Evolutionary conservation across 1,284 basidiomycete species (phyloP).

Genomic region (Exobasidium cylindrosporum): DNA sequence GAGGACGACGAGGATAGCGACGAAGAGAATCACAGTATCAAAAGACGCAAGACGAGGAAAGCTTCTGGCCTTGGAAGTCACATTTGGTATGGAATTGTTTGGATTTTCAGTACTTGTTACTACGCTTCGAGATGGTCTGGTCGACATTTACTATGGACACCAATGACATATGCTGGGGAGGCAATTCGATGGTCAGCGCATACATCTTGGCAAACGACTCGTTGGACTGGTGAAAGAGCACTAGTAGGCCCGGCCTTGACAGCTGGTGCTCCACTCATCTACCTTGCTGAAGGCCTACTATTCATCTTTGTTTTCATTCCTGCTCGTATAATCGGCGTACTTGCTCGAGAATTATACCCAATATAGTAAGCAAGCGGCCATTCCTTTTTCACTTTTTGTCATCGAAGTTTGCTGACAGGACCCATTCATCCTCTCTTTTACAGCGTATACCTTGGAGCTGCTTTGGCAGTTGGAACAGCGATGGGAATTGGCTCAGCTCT

Average conservation of each 20-base stretch:
- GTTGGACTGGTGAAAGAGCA: slow-evolving; percentile 11
- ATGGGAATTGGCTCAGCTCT: slow-evolving; percentile 11
- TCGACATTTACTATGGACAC: slow-evolving; percentile 2
- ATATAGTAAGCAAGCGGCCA: background rate
- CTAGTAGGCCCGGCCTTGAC: slow-evolving; percentile 4
- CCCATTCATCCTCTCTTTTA: background rate
- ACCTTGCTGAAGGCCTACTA: slow-evolving; percentile 3
- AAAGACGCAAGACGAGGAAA: background rate
- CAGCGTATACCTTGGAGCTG: slow-evolving; percentile 7
- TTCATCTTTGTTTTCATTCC: slow-evolving; percentile 13
- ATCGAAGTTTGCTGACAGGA: background rate
- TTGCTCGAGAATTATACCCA: slow-evolving; percentile 4
- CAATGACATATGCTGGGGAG: background rate
- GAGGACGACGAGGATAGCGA: slow-evolving; percentile 9
- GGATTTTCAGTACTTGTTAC: background rate
- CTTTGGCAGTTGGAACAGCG: slow-evolving; percentile 7
- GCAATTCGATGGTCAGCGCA: slow-evolving; percentile 11
- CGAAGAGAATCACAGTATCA: too few species aligned
- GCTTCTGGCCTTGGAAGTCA: background rate
- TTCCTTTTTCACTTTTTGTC: background rate
- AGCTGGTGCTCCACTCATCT: slow-evolving; percentile 1
- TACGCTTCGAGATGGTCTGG: background rate
- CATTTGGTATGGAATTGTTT: background rate
- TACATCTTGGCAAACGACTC: slow-evolving; percentile 12
- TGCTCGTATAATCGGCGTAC: slow-evolving; percentile 6